Percentiles rank a stretch among this genome's conserved stretches.
Evolutionary conservation across 1,139 yeast species (phyloP).

Genomic region (Hansenula sp.): DNA sequence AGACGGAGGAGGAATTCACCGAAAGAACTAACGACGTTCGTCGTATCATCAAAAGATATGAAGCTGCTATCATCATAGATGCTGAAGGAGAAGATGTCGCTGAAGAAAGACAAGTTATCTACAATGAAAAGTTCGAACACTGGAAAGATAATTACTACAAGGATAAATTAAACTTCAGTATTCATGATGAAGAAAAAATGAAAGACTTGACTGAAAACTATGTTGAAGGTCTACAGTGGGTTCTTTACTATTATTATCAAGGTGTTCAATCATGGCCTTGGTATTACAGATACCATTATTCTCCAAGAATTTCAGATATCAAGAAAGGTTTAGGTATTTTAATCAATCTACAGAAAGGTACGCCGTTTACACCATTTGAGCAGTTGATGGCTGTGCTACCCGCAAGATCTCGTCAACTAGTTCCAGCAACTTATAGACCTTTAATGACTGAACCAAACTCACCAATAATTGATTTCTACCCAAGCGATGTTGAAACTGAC

Average conservation of each 20-base stretch:
- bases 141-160: slow-evolving; percentile 87
- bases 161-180: slow-evolving; percentile 67
- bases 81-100: slow-evolving; percentile 59
- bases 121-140: slow-evolving; percentile 65
- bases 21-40: slow-evolving; percentile 38
- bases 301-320: slow-evolving; percentile 91
- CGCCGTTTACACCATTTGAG: slow-evolving; percentile 89
- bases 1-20: slow-evolving; percentile 57
- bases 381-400: slow-evolving; percentile 98
- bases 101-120: slow-evolving; percentile 59
- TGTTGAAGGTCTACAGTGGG: slow-evolving; percentile 96
- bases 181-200: slow-evolving; percentile 53
- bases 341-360: slow-evolving; percentile 62
- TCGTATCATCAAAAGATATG: slow-evolving; percentile 57
- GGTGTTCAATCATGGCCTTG: slow-evolving; percentile 96
- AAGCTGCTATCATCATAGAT: slow-evolving; percentile 64
- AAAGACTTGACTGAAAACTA: slow-evolving; percentile 72
- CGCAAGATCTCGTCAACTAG: slow-evolving; percentile 77
- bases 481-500: slow-evolving; percentile 83
- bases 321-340: slow-evolving; percentile 60
- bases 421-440: slow-evolving; percentile 75
- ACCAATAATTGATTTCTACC: slow-evolving; percentile 89
- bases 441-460: slow-evolving; percentile 88
- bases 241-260: slow-evolving; percentile 78
- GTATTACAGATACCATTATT: slow-evolving; percentile 84